Evolutionary conservation across 352 stramenopile species (phyloP), one percentile per base, ranked within the genome.

Genomic region (Phytophthora kernoviae): DNA sequence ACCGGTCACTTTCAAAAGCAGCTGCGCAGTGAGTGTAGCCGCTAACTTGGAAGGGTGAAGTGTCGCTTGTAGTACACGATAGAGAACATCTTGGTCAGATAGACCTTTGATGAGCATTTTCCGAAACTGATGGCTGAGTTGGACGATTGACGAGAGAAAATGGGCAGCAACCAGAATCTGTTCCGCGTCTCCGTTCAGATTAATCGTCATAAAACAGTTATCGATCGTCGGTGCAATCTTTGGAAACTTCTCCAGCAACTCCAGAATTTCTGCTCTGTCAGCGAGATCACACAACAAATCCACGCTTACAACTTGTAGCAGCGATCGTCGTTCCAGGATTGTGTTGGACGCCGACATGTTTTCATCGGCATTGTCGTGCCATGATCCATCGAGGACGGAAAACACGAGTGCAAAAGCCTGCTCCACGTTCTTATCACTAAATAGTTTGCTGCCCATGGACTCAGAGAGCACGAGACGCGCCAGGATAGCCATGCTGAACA

Each of bases 401-500:
- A 90, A 88, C 1, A 89, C 62, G 14, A 94, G 72, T n/a, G 77
- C 72, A 32, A 92, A 70, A 14, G 80, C 79, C 26, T 94, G 81
- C 11, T 87, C 72, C 27, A 90, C 77, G 45, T 94, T 94, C 62
- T 94, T 94, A 7, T 76, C 63, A 42, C 83, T 90, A 26, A 94
- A 94, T 1, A 94, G 65, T 46, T 93, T 94, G 27, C 68, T 81
- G 9, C 83, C 85, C n/a, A 94, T 74, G 5, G 83, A 72, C 43
- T 94, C 83, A 12, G 62, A 70, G 4, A 94, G 69, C 56, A 93
- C 85, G 11, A 94, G 68, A 12, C 85, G 70, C 5, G 81, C 83
- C 8, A 94, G 66, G 33, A 93, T 90, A 12, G 80, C 66, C 83
- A 93, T 94, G 22, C 71, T 86, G 33, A 83, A 88, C 60, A 94